Base-by-base conservation (phyloP, 2,329 filamentous ascomycete species). In the Alternaria consortialis region DNA sequence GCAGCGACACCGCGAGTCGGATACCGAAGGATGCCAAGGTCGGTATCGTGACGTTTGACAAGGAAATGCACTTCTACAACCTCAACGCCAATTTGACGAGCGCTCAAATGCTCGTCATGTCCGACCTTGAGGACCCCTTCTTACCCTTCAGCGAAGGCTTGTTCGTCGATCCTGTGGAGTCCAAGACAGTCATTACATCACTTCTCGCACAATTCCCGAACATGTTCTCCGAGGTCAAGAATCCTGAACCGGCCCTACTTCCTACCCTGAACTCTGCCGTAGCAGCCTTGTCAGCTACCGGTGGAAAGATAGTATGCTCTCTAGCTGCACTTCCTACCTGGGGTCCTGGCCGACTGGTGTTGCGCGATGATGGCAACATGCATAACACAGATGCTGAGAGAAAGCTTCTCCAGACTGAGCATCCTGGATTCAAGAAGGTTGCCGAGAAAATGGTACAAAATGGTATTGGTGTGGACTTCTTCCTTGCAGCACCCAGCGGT, bases 21-120 rank as follows among this genome's bases (percentile, higher is more conserved):
- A 84, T 97, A 71, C 92, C 95, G 0, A 82, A 87, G 54, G 93
- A 93, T 12, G 88, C 92, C 50, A 97, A 93, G 81, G 89, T 99
- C 63, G 95, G 94, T 51, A 97, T 99, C 76, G 89, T 98, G 65
- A 97, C 95, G 1, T 99, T 91, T 77, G 95, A 99, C 82, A 94
- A 93, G 79, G 93, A 97, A 72, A 91, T 99, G 61, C 95, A 99
- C 76, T 99, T 98, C 78, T 99, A 98, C 84, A 98, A 98, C 74
- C 88, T 97, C 71, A 93, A 90, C 73, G 80, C 93, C 37, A 86
- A 86, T 40, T 83, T 97, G 42, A 90, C 95, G 56, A 89, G 93
- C 80, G 93, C 95, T 9, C 95, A 99, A 76, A 97, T 99, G 93
- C 88, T 99, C 84, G 94, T 99, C 52, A 97, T 99, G 92, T 92